A percentile compares a stretch with the other conserved stretches of the same genome.
phyloP scores from a whole-genome alignment of 2,329 filamentous ascomycete species.

The Malbranchea cinnamomea region DNA sequence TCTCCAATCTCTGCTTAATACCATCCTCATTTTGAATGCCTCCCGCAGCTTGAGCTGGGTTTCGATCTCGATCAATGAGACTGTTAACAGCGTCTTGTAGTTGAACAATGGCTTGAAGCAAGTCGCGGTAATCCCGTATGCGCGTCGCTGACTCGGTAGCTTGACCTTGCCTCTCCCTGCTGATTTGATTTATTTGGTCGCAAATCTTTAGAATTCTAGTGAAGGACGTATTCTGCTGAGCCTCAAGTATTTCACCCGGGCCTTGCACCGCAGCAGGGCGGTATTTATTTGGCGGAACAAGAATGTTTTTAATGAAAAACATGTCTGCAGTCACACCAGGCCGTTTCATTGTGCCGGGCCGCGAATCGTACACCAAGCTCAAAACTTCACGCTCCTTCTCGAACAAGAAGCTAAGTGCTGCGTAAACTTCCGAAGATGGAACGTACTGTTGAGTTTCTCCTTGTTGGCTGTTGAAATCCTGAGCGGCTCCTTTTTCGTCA shows the following conservation, averaged over 20 bases:
- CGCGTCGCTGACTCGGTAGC: constrained; percentile 30
- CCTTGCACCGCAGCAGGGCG: constrained; percentile 75
- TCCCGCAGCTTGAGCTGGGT: constrained; percentile 63
- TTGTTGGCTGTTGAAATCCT: constrained; percentile 18
- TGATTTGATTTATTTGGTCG: constrained; percentile 57
- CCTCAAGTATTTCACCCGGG: constrained; percentile 67
- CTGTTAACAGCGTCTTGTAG: constrained; percentile 85
- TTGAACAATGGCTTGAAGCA: constrained; percentile 67
- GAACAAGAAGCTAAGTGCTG: constrained; percentile 65
- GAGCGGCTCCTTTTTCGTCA: constrained; percentile 16
- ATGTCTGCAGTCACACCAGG: constrained; percentile 59
- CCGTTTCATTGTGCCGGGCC: constrained; percentile 44
- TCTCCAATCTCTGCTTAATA: constrained; percentile 95
- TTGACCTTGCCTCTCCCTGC: constrained; percentile 48
- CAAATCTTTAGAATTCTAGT: constrained; percentile 68
- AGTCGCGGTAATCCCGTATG: constrained; percentile 52
- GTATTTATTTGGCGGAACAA: constrained; percentile 86
- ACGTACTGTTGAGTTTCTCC: constrained; percentile 55
- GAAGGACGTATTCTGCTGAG: constrained; percentile 76
- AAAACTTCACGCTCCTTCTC: constrained; percentile 75
- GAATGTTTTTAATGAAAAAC: constrained; percentile 78
- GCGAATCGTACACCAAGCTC: constrained; percentile 68
- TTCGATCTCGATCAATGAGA: constrained; percentile 80
- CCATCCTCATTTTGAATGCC: constrained; percentile 73
- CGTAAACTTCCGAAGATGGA: constrained; percentile 68